A percentile compares a stretch with the other conserved stretches of the same genome.
Evolutionary conservation across 768 basidiomycete genomes (phyloP).

Genomic region (Leccinum olivaceopallidum): DNA sequence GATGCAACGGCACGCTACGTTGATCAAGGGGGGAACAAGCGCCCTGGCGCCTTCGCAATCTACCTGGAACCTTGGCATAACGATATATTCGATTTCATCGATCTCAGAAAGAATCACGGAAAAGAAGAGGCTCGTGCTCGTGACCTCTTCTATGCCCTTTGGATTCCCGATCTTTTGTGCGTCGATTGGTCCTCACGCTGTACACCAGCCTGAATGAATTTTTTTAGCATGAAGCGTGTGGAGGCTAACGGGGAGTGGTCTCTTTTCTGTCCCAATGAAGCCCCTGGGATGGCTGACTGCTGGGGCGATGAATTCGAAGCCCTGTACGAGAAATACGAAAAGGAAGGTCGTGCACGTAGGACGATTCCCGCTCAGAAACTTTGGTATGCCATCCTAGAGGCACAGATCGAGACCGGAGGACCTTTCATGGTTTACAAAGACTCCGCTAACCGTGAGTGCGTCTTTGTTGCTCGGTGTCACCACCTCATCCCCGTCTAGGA

Average conservation of each 20-base stretch:
- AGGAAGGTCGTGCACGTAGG: constrained; percentile 83
- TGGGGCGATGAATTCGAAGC: constrained; percentile 88
- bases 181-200: constrained; percentile 25
- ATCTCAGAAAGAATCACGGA: constrained; percentile 97
- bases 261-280: constrained; percentile 97
- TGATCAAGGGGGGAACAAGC: constrained; percentile 98
- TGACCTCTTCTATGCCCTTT: constrained; percentile 96
- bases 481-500: constrained; percentile 41
- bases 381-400: constrained; percentile 96
- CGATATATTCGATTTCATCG: constrained; percentile 96
- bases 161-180: constrained; percentile 97
- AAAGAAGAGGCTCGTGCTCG: constrained; percentile 97
- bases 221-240: constrained; percentile 89
- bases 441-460: constrained; percentile 76
- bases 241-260: constrained; percentile 91
- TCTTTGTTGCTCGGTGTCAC: not conserved
- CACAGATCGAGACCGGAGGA: constrained; percentile 98
- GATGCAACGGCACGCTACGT: constrained; percentile 99
- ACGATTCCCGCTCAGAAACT: constrained; percentile 93
- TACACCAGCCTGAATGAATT: not conserved
- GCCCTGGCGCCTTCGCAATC: constrained; percentile 97
- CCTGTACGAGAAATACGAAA: constrained; percentile 85
- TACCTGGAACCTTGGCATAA: constrained; percentile 99
- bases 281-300: constrained; percentile 85
- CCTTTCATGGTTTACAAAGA: constrained; percentile 99